Base-by-base conservation (phyloP, 495 filamentous ascomycete species). In the Lasiosphaeria miniovina region DNA sequence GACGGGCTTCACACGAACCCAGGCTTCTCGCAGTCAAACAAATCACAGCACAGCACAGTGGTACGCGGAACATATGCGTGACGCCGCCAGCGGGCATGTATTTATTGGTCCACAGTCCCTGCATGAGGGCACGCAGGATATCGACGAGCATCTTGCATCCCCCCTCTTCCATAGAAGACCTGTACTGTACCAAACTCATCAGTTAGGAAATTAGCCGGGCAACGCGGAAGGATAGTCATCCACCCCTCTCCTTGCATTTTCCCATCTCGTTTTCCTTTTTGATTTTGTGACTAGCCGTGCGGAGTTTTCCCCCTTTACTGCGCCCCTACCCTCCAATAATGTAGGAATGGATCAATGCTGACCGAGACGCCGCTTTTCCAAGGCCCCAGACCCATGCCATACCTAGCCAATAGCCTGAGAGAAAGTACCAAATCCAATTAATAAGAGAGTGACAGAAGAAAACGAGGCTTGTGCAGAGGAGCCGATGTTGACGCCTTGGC, bases 321-420 rank as follows among this genome's bases (percentile, higher is more conserved):
- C 38, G 31, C 12, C 17, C 12, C 36, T 17, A 24, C 49, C 36
- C 36, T 12, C 14, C 31, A 6, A 52, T 32, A 12, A 41, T 11
- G 24, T 24, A n/a, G 33, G 49, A 38, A 53, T 49, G 46, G 15
- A 53, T n/a, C 52, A 59, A 46, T 49, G 33, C 24, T 57, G 55
- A 59, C 57, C 57, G 50, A 54, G 57, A 59, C 57, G 40, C 57
- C 57, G 50, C n/a, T 48, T 54, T 45, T 51, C 17, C 49, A 6
- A 24, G 7, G 17, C 17, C 43, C 4, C 11, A n/a, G 6, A 11
- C 49, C 50, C 50, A 52, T 52, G 50, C 50, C 36, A 15, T 45
- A 45, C 36, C 31, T 45, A 12, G 15, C 17, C 15, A 54, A 15
- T 46, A 38, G 31, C 17, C n/a, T 15, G 58, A 55, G 35, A 60